Evolutionary conservation across 2,329 filamentous ascomycete species (phyloP).

Genomic region (Aspergillus sp.): DNA sequence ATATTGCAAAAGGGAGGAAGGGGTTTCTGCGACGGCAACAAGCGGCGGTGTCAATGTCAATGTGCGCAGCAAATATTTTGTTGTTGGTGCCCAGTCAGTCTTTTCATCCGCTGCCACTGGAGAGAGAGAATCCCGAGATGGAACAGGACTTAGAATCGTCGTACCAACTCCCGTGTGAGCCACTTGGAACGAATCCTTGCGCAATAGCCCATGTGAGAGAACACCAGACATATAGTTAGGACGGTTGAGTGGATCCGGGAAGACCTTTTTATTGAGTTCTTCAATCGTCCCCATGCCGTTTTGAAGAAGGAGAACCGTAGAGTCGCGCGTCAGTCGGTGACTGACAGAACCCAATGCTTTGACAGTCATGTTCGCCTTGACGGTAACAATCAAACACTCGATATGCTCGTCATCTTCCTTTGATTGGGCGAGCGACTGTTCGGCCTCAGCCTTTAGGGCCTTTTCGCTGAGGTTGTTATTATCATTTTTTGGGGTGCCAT

Average conservation of each 20-base stretch:
- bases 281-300: constrained; percentile 84
- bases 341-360: constrained; percentile 62
- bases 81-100: constrained; percentile 30
- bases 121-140: constrained; percentile 15
- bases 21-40: constrained; percentile 53
- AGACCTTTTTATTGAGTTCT: constrained; percentile 65
- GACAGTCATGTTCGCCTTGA: constrained; percentile 68
- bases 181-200: constrained; percentile 47
- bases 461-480: constrained; percentile 4
- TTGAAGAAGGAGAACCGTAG: constrained; percentile 71
- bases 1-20: constrained; percentile 60
- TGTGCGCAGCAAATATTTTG: constrained; percentile 60
- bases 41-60: constrained; percentile 61
- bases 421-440: constrained; percentile 7
- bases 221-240: constrained; percentile 75
- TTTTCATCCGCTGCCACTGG: constrained; percentile 16
- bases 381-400: constrained; percentile 70
- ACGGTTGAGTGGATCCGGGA: constrained; percentile 58
- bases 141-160: constrained; percentile 51
- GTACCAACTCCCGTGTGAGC: constrained; percentile 57
- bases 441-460: constrained; percentile 3
- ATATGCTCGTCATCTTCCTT: constrained; percentile 50
- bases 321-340: constrained; percentile 61
- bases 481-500: constrained; percentile 7
- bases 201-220: constrained; percentile 55